Evolutionary conservation across 371 early-diverging fungal species (phyloP).

Genomic region (Zychaea mexicana): DNA sequence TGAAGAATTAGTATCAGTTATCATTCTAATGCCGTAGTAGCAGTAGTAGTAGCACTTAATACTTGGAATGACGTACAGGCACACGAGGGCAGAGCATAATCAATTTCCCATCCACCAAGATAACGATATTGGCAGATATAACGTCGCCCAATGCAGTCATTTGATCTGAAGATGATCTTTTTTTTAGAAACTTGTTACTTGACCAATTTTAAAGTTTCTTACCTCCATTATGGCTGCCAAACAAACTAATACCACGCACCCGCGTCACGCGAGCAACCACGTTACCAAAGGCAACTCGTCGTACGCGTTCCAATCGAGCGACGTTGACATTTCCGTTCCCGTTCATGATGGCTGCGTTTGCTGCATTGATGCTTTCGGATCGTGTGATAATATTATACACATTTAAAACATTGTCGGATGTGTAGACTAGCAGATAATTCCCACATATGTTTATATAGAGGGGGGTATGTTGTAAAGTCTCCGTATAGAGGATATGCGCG

Average conservation of each 20-base stretch:
- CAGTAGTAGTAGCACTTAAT: neutral
- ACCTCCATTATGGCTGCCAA: slow-evolving; percentile 42
- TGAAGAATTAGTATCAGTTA: too few relatives aligned
- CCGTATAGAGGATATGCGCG: slow-evolving; percentile 56
- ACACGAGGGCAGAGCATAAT: slow-evolving; percentile 47
- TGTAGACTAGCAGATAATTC: slow-evolving; percentile 66
- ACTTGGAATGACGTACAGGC: slow-evolving; percentile 15
- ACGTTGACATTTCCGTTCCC: slow-evolving; percentile 12
- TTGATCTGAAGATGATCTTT: slow-evolving; percentile 26
- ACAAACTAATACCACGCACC: slow-evolving; percentile 60
- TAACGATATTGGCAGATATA: slow-evolving; percentile 43
- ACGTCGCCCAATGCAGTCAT: slow-evolving; percentile 35
- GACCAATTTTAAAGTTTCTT: neutral
- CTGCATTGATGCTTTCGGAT: slow-evolving; percentile 8
- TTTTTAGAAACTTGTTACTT: too few relatives aligned
- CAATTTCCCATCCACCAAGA: slow-evolving; percentile 54
- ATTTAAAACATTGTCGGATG: slow-evolving; percentile 68
- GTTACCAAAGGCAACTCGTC: slow-evolving; percentile 69
- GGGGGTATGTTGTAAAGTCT: slow-evolving; percentile 44
- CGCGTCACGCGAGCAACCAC: slow-evolving; percentile 59
- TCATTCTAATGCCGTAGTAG: too few relatives aligned
- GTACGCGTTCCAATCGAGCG: slow-evolving; percentile 53
- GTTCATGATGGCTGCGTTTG: slow-evolving; percentile 6
- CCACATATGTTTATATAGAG: slow-evolving; percentile 62
- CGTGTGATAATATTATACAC: slow-evolving; percentile 32